A percentile compares a stretch with the other conserved stretches of the same genome.
phyloP scores from a whole-genome alignment of 352 stramenopile genomes.

The Globisporangium polare region DNA sequence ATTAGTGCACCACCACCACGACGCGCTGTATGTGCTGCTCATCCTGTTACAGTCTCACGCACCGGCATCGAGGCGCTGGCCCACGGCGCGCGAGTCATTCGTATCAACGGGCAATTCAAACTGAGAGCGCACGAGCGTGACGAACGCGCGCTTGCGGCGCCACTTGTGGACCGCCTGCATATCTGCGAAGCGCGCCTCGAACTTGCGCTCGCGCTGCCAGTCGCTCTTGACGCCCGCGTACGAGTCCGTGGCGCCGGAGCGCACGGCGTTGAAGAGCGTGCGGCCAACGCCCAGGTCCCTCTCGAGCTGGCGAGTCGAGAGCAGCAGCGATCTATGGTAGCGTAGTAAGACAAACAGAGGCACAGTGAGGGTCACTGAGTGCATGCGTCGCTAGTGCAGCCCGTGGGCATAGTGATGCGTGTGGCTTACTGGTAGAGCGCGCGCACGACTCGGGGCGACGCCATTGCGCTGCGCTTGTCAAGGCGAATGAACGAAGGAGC shows the following conservation, averaged over 20 bases:
- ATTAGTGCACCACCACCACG: background rate
- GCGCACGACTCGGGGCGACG: slow-evolving; percentile 28
- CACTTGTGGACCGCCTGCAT: slow-evolving; percentile 34
- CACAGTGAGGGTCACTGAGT: background rate
- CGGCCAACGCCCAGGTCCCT: slow-evolving; percentile 36
- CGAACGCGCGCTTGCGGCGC: slow-evolving; percentile 23
- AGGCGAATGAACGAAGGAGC: background rate
- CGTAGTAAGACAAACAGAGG: background rate
- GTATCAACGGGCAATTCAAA: slow-evolving; percentile 41
- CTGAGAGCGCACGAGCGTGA: slow-evolving; percentile 45
- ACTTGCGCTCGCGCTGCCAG: slow-evolving; percentile 70
- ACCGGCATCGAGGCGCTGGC: slow-evolving; percentile 57
- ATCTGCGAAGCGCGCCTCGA: slow-evolving; percentile 49
- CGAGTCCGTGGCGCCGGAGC: slow-evolving; percentile 56
- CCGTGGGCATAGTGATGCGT: background rate
- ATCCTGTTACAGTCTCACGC: background rate
- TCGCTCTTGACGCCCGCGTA: slow-evolving; percentile 64
- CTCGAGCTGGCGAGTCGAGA: slow-evolving; percentile 53
- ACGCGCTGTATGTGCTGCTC: background rate
- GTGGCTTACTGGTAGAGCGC: slow-evolving; percentile 37
- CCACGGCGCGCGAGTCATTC: slow-evolving; percentile 19
- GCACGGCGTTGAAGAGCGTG: slow-evolving; percentile 61
- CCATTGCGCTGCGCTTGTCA: slow-evolving; percentile 1
- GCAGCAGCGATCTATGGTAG: slow-evolving; percentile 39
- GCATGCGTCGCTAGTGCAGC: too few species aligned